Conservation (phyloP, 176 grass and related monocot species). For the Triticum urartu region DNA sequence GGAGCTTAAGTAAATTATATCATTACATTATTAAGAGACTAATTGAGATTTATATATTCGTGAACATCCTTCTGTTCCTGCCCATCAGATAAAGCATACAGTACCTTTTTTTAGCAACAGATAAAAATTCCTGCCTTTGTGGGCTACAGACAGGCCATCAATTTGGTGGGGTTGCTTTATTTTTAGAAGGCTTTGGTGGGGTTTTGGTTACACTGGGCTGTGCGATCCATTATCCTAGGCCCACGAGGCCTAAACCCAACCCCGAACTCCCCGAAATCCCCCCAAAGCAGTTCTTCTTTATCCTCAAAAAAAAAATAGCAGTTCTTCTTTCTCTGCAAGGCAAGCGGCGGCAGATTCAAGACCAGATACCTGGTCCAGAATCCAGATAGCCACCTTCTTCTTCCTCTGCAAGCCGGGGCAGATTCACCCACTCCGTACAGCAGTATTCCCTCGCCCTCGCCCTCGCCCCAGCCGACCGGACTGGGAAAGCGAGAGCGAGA, state of each 20-base stretch:
- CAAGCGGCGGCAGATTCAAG: constrained; percentile 19
- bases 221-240: neutral
- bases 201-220: neutral
- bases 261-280: neutral
- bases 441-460: neutral
- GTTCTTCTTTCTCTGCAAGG: constrained; percentile 43
- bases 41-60: no score
- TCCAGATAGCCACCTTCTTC: neutral
- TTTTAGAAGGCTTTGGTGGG: neutral
- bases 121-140: no score
- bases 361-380: neutral
- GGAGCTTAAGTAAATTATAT: no score
- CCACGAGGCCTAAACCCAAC: neutral
- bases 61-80: no score
- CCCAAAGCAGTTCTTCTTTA: constrained; percentile 27
- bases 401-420: constrained; percentile 22
- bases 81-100: no score
- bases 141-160: neutral
- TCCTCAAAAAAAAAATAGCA: neutral
- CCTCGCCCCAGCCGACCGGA: neutral
- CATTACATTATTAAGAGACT: no score
- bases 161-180: neutral
- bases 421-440: neutral
- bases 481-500: constrained; percentile 19
- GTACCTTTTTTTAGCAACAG: no score